phyloP scores from a whole-genome alignment of 108 stramenopile genomes.

The Discostella stelligeroides region DNA sequence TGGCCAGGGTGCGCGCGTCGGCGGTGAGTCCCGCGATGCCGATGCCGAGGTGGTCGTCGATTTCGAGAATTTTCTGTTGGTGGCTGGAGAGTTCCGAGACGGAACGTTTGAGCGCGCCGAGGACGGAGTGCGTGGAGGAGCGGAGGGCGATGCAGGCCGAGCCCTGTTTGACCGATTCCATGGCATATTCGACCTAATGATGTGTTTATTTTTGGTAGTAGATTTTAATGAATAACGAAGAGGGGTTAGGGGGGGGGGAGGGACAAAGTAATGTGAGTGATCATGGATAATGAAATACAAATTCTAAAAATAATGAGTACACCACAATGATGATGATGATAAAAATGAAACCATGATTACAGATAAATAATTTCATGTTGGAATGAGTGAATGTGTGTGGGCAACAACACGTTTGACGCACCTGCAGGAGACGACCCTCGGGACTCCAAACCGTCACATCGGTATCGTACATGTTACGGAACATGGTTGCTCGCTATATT shows the following conservation, averaged over 20 bases:
- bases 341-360: no score
- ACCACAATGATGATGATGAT: no score
- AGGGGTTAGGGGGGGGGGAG: neutral
- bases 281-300: no score
- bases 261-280: neutral
- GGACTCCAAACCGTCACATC: conserved; percentile 99
- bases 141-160: conserved; percentile 94
- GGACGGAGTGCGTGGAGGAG: conserved; percentile 82
- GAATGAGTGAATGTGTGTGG: neutral
- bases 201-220: neutral
- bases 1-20: conserved; percentile 95
- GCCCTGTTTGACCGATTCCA: conserved; percentile 99
- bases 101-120: conserved; percentile 95
- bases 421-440: conserved; percentile 98
- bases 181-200: conserved; percentile 96
- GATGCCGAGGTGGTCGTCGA: conserved; percentile 97
- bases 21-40: conserved; percentile 98
- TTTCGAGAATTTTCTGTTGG: conserved; percentile 96
- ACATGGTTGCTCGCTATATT: conserved; percentile 80
- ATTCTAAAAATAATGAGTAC: no score
- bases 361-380: neutral
- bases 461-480: conserved; percentile 99
- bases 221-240: neutral
- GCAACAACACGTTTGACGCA: conserved; percentile 40
- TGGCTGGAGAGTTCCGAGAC: conserved; percentile 95